Evolutionary conservation across 345 rosid species (phyloP).

Genomic region (Bretschneidera sinensis): DNA sequence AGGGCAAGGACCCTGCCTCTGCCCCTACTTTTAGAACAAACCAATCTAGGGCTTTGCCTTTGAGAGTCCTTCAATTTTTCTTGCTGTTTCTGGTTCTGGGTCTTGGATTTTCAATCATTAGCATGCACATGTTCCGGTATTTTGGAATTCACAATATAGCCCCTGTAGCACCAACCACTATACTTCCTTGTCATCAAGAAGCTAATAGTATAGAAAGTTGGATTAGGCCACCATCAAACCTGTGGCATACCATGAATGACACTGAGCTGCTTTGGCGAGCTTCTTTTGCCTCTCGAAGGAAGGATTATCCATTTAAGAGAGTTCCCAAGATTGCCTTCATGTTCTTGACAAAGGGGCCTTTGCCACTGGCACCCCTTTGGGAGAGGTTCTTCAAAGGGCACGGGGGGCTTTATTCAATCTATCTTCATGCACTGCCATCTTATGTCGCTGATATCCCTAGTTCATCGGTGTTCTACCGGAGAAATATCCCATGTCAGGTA

Average conservation of each 20-base stretch:
- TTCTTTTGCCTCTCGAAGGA: conserved; percentile 52
- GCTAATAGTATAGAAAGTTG: conserved; percentile 29
- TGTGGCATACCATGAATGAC: conserved; percentile 72
- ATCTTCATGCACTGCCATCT: conserved; percentile 69
- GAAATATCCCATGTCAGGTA: conserved; percentile 97
- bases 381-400: conserved; percentile 76
- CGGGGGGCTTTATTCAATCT: conserved; percentile 56
- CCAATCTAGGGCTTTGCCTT: too few species aligned
- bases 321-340: conserved; percentile 88
- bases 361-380: conserved; percentile 93
- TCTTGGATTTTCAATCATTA: too few species aligned
- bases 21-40: too few species aligned
- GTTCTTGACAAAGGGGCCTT: conserved; percentile 86
- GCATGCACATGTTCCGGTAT: too few species aligned
- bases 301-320: conserved; percentile 56
- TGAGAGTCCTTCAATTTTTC: too few species aligned
- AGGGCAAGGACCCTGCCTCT: too few species aligned
- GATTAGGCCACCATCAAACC: conserved; percentile 50
- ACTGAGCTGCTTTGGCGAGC: conserved; percentile 82
- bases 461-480: conserved; percentile 63
- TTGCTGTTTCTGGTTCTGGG: too few species aligned
- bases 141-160: too few species aligned
- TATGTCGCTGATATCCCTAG: conserved; percentile 42
- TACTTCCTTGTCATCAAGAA: conserved; percentile 27
- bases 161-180: too few species aligned